Evolutionary conservation across 2,329 filamentous ascomycete genomes (phyloP), one percentile per base, ranked within the genome.

Genomic region (Orbilia quercus): DNA sequence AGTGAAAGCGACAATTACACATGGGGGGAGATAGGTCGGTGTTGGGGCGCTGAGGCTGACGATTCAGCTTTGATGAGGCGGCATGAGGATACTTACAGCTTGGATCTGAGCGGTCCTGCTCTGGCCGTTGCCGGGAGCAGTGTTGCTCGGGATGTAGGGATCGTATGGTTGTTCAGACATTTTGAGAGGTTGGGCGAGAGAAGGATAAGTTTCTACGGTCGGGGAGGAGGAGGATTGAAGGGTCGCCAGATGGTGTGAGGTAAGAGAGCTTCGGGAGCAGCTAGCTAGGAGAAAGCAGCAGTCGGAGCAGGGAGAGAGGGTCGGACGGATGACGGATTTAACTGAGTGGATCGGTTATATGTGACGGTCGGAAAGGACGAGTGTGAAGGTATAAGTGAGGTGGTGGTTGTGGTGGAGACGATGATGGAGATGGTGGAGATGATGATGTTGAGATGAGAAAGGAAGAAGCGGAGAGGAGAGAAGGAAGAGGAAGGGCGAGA

Each of bases 141-240:
- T 84, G 82, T 88, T 88, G 80, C 86, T 87, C 80, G 91, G 91
- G 82, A 94, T 93, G 83, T 95, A 96, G 76, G 91, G 91, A 83
- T 96, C 91, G 82, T 96, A 96, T 77, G 91, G 91, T 78, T 84
- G 81, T 78, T 77, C 81, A 34, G 75, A 71, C 74, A 78, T 76
- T 12, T 72, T 66, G 22, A 23, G 47, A 36, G 23, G 40, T 51
- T 48, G 22, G 36, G 45, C 34, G 40, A 31, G 40, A 31, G 9
- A 58, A 55, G 47, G 40, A 44, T 25, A 16, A 34, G 2, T 47
- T 20, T 22, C 16, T 20, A 31, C 48, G 18, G 34, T n/a, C 28
- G 38, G 31, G 14, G 34, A 66, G 57, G 28, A 31, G 4, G 28
- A 31, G 28, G 28, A 4, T 31, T 31, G 28, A 9, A 31, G 28